A percentile compares a stretch with the other conserved stretches of the same genome.
phyloP scores from a whole-genome alignment of 2,329 filamentous ascomycete species.

The Curvularia sp. region DNA sequence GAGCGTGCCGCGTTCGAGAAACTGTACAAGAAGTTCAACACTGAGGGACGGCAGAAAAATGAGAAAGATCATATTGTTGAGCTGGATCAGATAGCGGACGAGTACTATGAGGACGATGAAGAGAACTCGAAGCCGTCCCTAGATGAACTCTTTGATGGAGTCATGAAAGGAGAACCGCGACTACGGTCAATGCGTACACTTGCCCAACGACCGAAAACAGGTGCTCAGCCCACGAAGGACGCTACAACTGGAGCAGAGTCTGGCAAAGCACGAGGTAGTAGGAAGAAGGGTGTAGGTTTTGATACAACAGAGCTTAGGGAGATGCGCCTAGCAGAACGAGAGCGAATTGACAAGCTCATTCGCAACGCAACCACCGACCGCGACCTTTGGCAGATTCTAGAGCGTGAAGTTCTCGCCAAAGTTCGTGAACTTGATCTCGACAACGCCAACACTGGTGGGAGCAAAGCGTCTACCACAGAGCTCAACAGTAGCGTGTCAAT shows the following conservation, averaged over 20 bases:
- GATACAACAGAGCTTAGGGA: slow-evolving; percentile 26
- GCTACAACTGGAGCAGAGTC: not conserved
- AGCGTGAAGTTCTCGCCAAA: slow-evolving; percentile 70
- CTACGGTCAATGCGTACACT: slow-evolving; percentile 7
- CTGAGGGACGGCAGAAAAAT: slow-evolving; percentile 28
- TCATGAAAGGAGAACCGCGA: slow-evolving; percentile 27
- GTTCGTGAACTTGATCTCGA: slow-evolving; percentile 64
- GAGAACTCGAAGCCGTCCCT: slow-evolving; percentile 26
- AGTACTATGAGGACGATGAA: slow-evolving; percentile 44
- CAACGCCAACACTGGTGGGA: slow-evolving; percentile 13
- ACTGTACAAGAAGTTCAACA: slow-evolving; percentile 41
- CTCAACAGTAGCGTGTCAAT: not conserved
- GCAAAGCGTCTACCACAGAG: not conserved
- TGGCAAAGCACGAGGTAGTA: slow-evolving; percentile 19
- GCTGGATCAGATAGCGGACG: slow-evolving; percentile 41
- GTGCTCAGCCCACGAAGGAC: not conserved
- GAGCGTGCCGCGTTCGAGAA: slow-evolving; percentile 49
- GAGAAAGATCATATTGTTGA: slow-evolving; percentile 25
- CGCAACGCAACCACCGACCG: slow-evolving; percentile 64
- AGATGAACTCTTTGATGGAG: slow-evolving; percentile 45
- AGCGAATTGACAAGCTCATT: slow-evolving; percentile 64
- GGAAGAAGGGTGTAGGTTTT: slow-evolving; percentile 5
- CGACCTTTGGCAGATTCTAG: slow-evolving; percentile 71
- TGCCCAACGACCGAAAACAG: slow-evolving; percentile 12
- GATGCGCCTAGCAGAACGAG: slow-evolving; percentile 53